Base-by-base conservation (phyloP, 2,329 filamentous ascomycete species). In the Magnaporthiopsis poae region DNA sequence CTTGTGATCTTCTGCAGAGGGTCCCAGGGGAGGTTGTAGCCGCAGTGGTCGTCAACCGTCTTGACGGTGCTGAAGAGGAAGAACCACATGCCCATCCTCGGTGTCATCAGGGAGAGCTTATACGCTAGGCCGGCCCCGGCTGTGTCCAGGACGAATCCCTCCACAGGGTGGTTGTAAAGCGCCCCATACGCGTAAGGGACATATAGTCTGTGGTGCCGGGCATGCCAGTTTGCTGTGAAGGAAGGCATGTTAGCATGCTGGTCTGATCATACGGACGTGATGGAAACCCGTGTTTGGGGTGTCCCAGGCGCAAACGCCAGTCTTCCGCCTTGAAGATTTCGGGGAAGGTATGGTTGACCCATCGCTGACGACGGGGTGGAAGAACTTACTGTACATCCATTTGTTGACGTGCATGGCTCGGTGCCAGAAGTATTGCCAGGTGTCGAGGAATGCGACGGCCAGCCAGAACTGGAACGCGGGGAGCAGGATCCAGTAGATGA, bases 391-490 rank as follows among this genome's bases (percentile, higher is more conserved):
- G 82, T 98, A 98, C 72, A 99, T 84, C 90, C 91, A 98, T 77
- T 91, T 93, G 81, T 98, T 97, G 81, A 95, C 84, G 79, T 99
- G 95, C 95, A 99, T 99, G 67, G 90, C 86, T 59, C 95, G 91
- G 78, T 99, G 95, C 73, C 94, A 84, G 79, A 97, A 96, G 80
- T 99, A 99, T 76, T 99, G 94, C 95, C 95, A 99, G 61, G 92
- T 95, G 78, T 99, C 95, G 71, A 98, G 85, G 70, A 96, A 82
- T 70, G 86, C 79, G 68, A 94, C 84, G 31, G 88, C 95, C 64
- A 90, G 73, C 67, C 85, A 79, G 74, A 96, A 90, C 76, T 98
- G 94, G 63, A 94, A 66, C 3, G 80, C 83, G 0, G 95, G 95
- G 69, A 98, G 83, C 59, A 88, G 75, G 69, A 87, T 79, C 82